phyloP scores from a whole-genome alignment of 306 rosid genomes.

The Vigna nakashimae region DNA sequence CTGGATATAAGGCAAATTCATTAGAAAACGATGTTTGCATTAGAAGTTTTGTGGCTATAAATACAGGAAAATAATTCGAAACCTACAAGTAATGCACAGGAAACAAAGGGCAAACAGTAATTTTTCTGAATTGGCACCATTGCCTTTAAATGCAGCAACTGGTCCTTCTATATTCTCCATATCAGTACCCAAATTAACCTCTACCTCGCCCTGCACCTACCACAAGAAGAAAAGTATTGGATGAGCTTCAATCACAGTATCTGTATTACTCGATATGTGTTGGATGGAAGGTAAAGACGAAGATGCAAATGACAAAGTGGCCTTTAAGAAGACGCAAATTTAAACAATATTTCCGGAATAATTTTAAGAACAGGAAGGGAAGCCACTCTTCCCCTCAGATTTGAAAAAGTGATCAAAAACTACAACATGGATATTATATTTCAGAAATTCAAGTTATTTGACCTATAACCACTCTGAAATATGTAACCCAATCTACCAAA shows the following conservation, averaged over 20 bases:
- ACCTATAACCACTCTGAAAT: not conserved
- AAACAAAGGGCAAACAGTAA: conserved; percentile 14
- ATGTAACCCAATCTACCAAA: conserved; percentile 12
- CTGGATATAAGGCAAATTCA: not conserved
- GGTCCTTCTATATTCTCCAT: conserved; percentile 43
- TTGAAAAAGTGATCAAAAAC: not conserved
- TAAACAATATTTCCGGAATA: not conserved
- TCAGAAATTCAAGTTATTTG: conserved; percentile 6
- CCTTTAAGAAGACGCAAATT: not conserved
- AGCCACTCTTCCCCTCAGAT: not conserved
- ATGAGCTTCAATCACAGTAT: conserved; percentile 33
- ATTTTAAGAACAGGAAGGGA: conserved; percentile 6
- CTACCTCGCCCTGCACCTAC: conserved; percentile 75
- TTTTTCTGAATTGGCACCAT: conserved; percentile 44
- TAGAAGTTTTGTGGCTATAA: conserved; percentile 19
- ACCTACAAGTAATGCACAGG: conserved; percentile 37
- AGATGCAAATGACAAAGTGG: not conserved
- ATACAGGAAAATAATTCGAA: conserved; percentile 24
- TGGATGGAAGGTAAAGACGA: not conserved
- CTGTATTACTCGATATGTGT: conserved; percentile 6
- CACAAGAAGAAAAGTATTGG: conserved; percentile 22
- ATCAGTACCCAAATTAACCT: conserved; percentile 53
- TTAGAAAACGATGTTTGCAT: conserved; percentile 27
- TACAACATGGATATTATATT: not conserved
- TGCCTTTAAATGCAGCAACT: conserved; percentile 62